Percentiles rank a stretch among this genome's conserved stretches.
phyloP scores from a whole-genome alignment of 306 rosid species.

The Ammopiptanthus mongolicus region DNA sequence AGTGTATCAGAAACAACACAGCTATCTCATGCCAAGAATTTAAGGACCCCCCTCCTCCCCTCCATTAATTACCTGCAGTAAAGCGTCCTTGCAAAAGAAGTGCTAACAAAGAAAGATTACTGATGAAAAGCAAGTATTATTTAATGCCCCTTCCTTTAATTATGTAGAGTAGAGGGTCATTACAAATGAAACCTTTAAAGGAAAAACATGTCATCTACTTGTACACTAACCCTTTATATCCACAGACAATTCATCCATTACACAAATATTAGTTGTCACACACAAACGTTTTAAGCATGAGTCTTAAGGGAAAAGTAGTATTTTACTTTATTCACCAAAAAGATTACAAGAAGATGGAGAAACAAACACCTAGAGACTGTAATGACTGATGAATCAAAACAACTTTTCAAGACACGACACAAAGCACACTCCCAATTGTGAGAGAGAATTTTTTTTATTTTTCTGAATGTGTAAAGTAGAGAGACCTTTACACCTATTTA shows the following conservation, averaged over 20 bases:
- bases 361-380: background rate
- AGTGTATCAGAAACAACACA: constrained; percentile 16
- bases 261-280: background rate
- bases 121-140: background rate
- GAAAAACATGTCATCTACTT: background rate
- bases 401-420: background rate
- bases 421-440: background rate
- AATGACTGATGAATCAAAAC: constrained; percentile 1
- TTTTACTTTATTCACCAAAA: constrained; percentile 14
- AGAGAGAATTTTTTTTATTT: too few relatives aligned
- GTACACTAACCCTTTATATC: background rate
- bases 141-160: background rate
- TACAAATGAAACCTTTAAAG: background rate
- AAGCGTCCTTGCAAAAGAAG: background rate
- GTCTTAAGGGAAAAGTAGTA: background rate
- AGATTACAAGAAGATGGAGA: background rate
- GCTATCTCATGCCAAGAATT: background rate
- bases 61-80: background rate
- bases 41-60: background rate
- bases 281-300: background rate
- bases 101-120: background rate
- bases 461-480: too few relatives aligned
- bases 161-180: background rate
- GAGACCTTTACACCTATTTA: too few relatives aligned
- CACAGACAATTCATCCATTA: background rate